Conservation (phyloP, 2,329 filamentous ascomycete genomes). For the Parastagonospora nodorum region DNA sequence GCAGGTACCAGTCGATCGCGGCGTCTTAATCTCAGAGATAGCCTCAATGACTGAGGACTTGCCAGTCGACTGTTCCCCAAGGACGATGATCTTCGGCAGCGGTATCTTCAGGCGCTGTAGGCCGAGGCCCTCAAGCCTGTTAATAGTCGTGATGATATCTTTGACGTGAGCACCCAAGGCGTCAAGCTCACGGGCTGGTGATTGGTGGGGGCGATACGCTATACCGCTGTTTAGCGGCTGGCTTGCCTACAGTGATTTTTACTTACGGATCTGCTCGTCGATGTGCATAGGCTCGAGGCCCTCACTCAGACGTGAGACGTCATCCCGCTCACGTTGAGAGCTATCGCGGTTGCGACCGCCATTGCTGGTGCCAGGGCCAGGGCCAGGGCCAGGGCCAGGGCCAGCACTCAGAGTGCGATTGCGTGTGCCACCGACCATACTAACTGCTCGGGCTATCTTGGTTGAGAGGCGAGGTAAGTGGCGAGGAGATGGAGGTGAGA, state of each 20-base stretch:
- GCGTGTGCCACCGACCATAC: too few relatives aligned
- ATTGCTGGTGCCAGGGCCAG: too few relatives aligned
- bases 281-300: constrained; percentile 2
- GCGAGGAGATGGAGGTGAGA: too few relatives aligned
- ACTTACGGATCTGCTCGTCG: constrained; percentile 8
- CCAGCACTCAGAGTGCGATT: too few relatives aligned
- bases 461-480: too few relatives aligned
- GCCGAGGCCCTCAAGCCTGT: constrained; percentile 69
- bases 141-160: constrained; percentile 67
- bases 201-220: not conserved
- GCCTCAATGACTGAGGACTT: constrained; percentile 68
- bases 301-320: constrained; percentile 4
- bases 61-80: constrained; percentile 81
- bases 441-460: too few relatives aligned
- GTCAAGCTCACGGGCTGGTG: constrained; percentile 10
- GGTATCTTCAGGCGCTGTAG: constrained; percentile 70
- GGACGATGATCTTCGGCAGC: constrained; percentile 78
- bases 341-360: not conserved
- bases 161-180: constrained; percentile 67
- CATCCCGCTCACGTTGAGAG: constrained; percentile 3
- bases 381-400: too few relatives aligned
- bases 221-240: not conserved
- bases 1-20: constrained; percentile 72
- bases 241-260: not conserved
- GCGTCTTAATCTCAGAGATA: constrained; percentile 68